Evolutionary conservation across 2,329 filamentous ascomycete genomes (phyloP).

Genomic region (Cordyceps cicadae): DNA sequence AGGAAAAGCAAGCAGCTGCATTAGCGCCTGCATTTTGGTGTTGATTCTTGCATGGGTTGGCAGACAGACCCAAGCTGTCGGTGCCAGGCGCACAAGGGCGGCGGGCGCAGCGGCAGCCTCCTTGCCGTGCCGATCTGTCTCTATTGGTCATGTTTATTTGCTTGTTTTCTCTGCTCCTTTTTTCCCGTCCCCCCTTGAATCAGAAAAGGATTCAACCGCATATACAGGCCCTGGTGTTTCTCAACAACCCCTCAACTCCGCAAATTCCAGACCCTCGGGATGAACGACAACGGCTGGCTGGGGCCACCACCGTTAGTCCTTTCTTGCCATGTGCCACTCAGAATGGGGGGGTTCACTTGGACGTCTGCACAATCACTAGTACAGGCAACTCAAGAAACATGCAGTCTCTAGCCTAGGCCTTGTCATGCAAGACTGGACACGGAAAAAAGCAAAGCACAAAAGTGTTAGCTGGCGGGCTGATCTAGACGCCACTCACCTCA

Average conservation of each 20-base stretch:
- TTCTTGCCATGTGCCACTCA: constrained; percentile 2
- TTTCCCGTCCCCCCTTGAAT: background rate
- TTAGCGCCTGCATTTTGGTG: background rate
- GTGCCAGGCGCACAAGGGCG: background rate
- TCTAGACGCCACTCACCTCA: background rate
- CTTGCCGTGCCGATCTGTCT: background rate
- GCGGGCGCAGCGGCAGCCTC: background rate
- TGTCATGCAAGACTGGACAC: background rate
- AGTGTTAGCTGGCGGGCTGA: background rate
- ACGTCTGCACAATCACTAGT: background rate
- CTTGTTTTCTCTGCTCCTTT: background rate
- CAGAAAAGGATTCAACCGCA: background rate
- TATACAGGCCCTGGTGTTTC: background rate
- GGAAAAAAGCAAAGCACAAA: background rate
- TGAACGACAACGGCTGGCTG: constrained; percentile 7
- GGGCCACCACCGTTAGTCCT: background rate
- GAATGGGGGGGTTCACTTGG: background rate
- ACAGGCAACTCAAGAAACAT: background rate
- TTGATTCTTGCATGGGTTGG: background rate
- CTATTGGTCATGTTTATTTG: background rate
- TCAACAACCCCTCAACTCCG: background rate
- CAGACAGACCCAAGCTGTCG: constrained; percentile 4
- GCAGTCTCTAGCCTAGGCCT: background rate
- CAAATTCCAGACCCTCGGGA: constrained; percentile 7
- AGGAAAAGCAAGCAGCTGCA: background rate